Percentiles rank a stretch among this genome's conserved stretches.
These are phyloP conservation scores for Pascua sp. DNA, from an alignment of 1,284 basidiomycete species.

Conservation along the genomic window DNA sequence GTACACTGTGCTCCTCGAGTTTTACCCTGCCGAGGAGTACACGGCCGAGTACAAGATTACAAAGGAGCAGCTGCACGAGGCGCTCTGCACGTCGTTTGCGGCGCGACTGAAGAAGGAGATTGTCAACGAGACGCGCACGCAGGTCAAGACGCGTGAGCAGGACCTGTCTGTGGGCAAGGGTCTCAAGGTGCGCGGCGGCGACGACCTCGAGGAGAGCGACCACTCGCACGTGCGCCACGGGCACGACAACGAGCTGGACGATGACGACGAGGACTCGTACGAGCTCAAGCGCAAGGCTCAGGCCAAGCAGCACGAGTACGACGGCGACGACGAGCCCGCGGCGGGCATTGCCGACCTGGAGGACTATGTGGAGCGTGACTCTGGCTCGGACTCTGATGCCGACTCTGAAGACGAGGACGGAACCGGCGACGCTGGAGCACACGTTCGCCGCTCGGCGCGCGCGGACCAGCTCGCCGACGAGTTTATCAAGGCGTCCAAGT, in stretches of 20 bases:
- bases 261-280: constrained; percentile 74
- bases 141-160: constrained; percentile 72
- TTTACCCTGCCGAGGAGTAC: constrained; percentile 88
- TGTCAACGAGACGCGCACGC: constrained; percentile 76
- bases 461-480: constrained; percentile 49
- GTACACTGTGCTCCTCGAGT: constrained; percentile 76
- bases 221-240: constrained; percentile 28
- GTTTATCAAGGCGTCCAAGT: constrained; percentile 55
- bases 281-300: constrained; percentile 61
- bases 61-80: constrained; percentile 67
- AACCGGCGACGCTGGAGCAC: constrained; percentile 52
- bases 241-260: constrained; percentile 58
- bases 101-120: constrained; percentile 83
- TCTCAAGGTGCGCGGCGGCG: constrained; percentile 50
- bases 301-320: constrained; percentile 69
- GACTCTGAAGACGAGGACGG: constrained; percentile 45
- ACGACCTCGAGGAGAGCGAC: constrained; percentile 48
- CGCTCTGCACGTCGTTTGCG: constrained; percentile 75
- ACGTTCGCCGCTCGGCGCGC: constrained; percentile 51
- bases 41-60: constrained; percentile 77
- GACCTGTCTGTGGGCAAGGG: constrained; percentile 86
- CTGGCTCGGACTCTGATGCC: constrained; percentile 39
- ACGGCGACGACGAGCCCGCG: constrained; percentile 57
- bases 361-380: constrained; percentile 61
- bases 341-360: constrained; percentile 57